These are phyloP conservation scores for Scenedesmus sp. DNA, from an alignment of 163 green algal species.

Conservation along the genomic window DNA sequence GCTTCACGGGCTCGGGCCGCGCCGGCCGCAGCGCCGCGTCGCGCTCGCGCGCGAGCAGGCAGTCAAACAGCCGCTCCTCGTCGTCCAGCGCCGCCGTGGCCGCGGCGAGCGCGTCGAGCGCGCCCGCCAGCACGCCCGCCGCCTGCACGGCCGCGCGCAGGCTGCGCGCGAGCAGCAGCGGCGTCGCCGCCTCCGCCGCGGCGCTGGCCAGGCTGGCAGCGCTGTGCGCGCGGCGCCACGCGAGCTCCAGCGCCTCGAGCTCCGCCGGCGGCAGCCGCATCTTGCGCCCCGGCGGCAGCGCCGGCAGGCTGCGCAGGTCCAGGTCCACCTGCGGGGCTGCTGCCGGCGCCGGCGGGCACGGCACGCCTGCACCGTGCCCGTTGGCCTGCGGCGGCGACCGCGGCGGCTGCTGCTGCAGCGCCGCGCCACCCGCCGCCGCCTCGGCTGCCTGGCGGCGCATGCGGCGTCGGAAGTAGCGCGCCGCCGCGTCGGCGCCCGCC, in stretches of 20 bases:
- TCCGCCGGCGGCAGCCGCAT: slow-evolving; percentile 47
- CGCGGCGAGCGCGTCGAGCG: slow-evolving; percentile 46
- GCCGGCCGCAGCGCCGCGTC: slow-evolving; percentile 42
- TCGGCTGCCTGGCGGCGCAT: slow-evolving; percentile 11
- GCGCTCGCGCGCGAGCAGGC: neutral
- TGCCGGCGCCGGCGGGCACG: no score
- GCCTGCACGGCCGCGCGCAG: slow-evolving; percentile 24
- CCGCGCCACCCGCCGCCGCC: neutral
- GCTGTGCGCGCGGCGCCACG: slow-evolving; percentile 55
- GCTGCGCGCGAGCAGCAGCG: slow-evolving; percentile 57
- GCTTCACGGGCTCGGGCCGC: slow-evolving; percentile 52
- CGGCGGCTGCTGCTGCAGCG: neutral
- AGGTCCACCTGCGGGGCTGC: neutral
- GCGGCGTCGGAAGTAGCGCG: slow-evolving; percentile 27
- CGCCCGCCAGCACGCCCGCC: slow-evolving; percentile 30
- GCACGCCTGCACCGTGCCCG: no score
- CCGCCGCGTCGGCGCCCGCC: neutral
- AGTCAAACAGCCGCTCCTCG: slow-evolving; percentile 36
- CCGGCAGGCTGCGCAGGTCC: neutral
- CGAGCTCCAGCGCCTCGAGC: slow-evolving; percentile 52
- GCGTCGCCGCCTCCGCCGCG: slow-evolving; percentile 62
- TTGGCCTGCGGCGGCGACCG: neutral
- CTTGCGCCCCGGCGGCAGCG: slow-evolving; percentile 11
- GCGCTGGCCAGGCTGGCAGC: slow-evolving; percentile 64
- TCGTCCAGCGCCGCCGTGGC: slow-evolving; percentile 17